These are phyloP conservation scores for Picochlorum costavermella DNA, from an alignment of 139 green algal genomes.

Conservation along the genomic window DNA sequence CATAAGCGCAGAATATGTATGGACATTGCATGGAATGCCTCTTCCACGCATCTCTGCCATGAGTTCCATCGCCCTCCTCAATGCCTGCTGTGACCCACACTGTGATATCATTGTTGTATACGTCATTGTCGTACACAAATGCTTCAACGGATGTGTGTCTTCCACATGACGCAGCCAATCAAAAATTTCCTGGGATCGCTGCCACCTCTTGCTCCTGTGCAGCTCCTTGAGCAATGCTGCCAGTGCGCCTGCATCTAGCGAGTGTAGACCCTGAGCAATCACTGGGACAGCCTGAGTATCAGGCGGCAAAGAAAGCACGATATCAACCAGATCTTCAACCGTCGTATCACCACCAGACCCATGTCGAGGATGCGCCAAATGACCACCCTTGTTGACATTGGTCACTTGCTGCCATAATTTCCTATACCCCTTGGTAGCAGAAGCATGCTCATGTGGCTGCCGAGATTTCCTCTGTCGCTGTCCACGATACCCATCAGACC, in stretches of 20 bases:
- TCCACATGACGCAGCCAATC: conserved; percentile 69
- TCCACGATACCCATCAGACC: no score
- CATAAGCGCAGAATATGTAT: conserved; percentile 67
- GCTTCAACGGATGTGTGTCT: conserved; percentile 41
- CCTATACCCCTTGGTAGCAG: conserved; percentile 24
- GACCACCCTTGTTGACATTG: conserved; percentile 28
- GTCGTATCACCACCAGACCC: conserved; percentile 28
- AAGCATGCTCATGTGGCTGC: no score
- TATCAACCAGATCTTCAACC: conserved; percentile 54
- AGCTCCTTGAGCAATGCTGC: conserved; percentile 81
- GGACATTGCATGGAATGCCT: conserved; percentile 54
- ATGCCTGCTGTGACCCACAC: conserved; percentile 42
- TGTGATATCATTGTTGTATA: conserved; percentile 79
- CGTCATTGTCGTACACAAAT: conserved; percentile 77
- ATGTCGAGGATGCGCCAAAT: conserved; percentile 18
- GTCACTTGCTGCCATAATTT: conserved; percentile 64
- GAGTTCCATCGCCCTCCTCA: conserved; percentile 46
- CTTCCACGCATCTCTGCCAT: conserved; percentile 48
- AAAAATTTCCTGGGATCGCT: conserved; percentile 55
- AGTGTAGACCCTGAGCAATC: conserved; percentile 52
- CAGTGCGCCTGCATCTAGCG: conserved; percentile 60
- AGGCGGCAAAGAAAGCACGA: conserved; percentile 42
- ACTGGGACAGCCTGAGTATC: conserved; percentile 39
- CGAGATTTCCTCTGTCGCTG: no score
- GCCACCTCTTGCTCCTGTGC: conserved; percentile 33